Evolutionary conservation across 805 yeast genomes (phyloP).

Genomic region (Pichia manshurica): DNA sequence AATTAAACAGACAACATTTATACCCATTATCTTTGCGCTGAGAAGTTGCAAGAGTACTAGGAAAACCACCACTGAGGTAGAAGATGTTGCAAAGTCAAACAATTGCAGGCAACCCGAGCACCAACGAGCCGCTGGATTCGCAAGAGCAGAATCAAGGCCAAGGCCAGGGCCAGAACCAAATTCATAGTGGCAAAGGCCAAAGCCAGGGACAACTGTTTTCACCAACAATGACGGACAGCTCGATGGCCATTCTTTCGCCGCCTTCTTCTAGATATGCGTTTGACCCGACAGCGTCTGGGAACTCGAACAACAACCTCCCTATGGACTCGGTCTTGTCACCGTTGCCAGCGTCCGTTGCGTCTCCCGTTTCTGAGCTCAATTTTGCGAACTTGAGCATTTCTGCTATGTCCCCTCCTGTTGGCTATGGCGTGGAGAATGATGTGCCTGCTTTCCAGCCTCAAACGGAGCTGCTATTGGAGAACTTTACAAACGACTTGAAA

Average conservation of each 20-base stretch:
- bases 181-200: no score
- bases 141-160: no score
- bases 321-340: slow-evolving; percentile 18
- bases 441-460: slow-evolving; percentile 31
- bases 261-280: slow-evolving; percentile 35
- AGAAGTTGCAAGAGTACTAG: no score
- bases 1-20: no score
- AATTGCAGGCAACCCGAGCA: no score
- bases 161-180: no score
- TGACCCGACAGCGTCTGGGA: slow-evolving; percentile 21
- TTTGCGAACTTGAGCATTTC: slow-evolving; percentile 6
- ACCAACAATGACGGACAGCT: slow-evolving; percentile 7
- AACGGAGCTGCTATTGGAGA: slow-evolving; percentile 25
- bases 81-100: no score
- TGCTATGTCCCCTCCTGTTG: slow-evolving; percentile 8
- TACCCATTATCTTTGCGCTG: no score
- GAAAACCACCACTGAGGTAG: no score
- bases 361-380: slow-evolving; percentile 10
- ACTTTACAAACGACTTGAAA: slow-evolving; percentile 40
- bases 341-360: slow-evolving; percentile 11
- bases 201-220: no score
- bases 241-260: slow-evolving; percentile 38
- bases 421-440: slow-evolving; percentile 18
- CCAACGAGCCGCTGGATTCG: no score
- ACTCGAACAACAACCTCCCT: slow-evolving; percentile 19